Conservation (phyloP, 2,329 filamentous ascomycete genomes). For the Pleomassaria siparia region DNA sequence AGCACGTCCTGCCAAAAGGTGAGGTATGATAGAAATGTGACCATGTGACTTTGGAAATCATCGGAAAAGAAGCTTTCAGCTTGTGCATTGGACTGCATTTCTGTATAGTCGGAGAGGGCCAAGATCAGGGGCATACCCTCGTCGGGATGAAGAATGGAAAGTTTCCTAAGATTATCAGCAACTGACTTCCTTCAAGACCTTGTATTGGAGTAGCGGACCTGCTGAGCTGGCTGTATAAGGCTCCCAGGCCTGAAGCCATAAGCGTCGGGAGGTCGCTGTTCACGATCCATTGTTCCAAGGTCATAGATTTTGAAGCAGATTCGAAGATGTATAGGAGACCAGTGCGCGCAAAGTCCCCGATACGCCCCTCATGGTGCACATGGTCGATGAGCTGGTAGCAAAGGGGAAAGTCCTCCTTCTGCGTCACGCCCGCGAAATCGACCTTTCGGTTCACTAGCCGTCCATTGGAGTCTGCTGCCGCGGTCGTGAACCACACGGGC, state of each 20-base stretch:
- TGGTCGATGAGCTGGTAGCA: slow-evolving; percentile 97
- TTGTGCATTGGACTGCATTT: slow-evolving; percentile 64
- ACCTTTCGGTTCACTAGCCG: slow-evolving; percentile 55
- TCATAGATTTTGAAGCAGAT: slow-evolving; percentile 78
- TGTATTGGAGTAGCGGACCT: slow-evolving; percentile 46
- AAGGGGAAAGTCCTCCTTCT: slow-evolving; percentile 88
- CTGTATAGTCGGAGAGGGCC: slow-evolving; percentile 83
- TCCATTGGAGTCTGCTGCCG: slow-evolving; percentile 43
- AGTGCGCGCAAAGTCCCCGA: slow-evolving; percentile 93
- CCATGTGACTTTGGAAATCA: slow-evolving; percentile 81
- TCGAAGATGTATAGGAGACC: slow-evolving; percentile 95
- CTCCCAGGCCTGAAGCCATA: slow-evolving; percentile 94
- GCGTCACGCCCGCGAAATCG: slow-evolving; percentile 79
- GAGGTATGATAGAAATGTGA: slow-evolving; percentile 91
- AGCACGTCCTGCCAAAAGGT: slow-evolving; percentile 98
- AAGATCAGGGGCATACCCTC: slow-evolving; percentile 80
- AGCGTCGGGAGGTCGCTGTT: slow-evolving; percentile 94
- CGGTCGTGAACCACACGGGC: slow-evolving; percentile 82
- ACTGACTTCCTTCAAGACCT: not conserved
- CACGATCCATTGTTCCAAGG: slow-evolving; percentile 92
- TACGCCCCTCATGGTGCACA: slow-evolving; percentile 91
- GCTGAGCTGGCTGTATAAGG: slow-evolving; percentile 69
- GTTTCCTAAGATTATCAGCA: slow-evolving; percentile 57
- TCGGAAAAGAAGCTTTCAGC: slow-evolving; percentile 73
- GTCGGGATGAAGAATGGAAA: slow-evolving; percentile 76